A percentile compares a stretch with the other conserved stretches of the same genome.
Conservation (phyloP, 2,329 filamentous ascomycete genomes). For the Diaporthe caulivora region DNA sequence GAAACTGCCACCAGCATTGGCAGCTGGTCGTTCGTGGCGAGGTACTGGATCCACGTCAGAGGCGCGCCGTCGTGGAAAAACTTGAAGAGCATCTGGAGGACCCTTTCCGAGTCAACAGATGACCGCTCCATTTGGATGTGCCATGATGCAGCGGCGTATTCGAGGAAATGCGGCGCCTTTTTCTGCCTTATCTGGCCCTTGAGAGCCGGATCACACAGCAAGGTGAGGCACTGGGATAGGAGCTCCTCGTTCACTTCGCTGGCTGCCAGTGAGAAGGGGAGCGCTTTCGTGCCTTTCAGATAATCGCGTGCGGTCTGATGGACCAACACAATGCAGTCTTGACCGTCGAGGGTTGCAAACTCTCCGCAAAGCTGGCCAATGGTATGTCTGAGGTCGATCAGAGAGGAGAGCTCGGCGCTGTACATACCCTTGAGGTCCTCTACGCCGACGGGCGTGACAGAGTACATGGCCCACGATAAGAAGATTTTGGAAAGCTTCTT, state of each 20-base stretch:
- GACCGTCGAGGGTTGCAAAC: constrained; percentile 40
- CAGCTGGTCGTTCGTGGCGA: constrained; percentile 34
- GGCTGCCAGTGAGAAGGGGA: background rate
- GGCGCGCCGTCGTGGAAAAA: constrained; percentile 42
- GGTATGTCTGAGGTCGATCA: constrained; percentile 42
- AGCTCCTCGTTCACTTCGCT: constrained; percentile 29
- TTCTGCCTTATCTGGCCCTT: constrained; percentile 11
- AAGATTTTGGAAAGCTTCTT: constrained; percentile 37
- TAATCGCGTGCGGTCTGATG: constrained; percentile 26
- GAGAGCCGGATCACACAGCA: background rate
- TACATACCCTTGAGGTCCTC: constrained; percentile 40
- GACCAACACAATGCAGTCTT: constrained; percentile 38
- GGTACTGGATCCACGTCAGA: constrained; percentile 45
- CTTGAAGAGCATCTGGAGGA: constrained; percentile 39
- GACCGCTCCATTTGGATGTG: constrained; percentile 41
- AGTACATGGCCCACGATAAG: constrained; percentile 43
- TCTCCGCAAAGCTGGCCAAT: constrained; percentile 42
- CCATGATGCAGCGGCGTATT: constrained; percentile 44
- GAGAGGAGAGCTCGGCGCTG: constrained; percentile 19
- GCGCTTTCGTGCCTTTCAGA: background rate
- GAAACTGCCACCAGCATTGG: constrained; percentile 9
- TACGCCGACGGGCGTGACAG: constrained; percentile 38
- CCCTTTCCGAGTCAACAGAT: constrained; percentile 37
- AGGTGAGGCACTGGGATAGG: background rate
- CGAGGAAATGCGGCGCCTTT: constrained; percentile 22